Base-by-base conservation (phyloP, 495 filamentous ascomycete genomes). In the Penicillium daleae region DNA sequence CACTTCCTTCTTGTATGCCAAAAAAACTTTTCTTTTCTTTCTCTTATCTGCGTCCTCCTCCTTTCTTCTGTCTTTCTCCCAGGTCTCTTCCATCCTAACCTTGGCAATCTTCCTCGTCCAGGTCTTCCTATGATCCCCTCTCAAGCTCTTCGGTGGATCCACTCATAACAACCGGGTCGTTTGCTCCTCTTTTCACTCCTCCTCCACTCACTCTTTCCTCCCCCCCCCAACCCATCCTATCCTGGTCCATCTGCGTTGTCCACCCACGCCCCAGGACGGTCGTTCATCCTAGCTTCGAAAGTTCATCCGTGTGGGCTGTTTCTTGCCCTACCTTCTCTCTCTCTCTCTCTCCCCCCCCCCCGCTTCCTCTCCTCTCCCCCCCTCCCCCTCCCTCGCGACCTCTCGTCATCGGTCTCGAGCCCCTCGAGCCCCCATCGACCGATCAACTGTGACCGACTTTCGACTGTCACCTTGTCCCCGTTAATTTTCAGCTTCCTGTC, bases 71-170 rank as follows among this genome's bases (percentile, higher is more conserved):
- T n/a, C 9, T n/a, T n/a, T n/a, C 24, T 2, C 31, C 13, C 52
- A 19, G 19, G 22, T 40, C 17, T 17, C 19, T 56, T 56, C 35
- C 54, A 42, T 56, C 54, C 54, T 56, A 39, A 59, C 57, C n/a
- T 52, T 21, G 46, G 57, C 21, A 17, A 37, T 49, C 35, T 48
- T 19, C 37, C 48, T n/a, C 32, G 17, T 21, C 17, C 27, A 33
- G 56, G 55, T 26, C 35, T 57, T 58, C 37, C 48, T 61, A 65
- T 70, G 68, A 65, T 60, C 61, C 62, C 58, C 62, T 62, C 64
- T 61, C 67, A 66, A 70, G 67, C 70, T 72, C 57, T 69, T 72
- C 57, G 63, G 59, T 58, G 70, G 70, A 57, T 48, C 69, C 69
- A 69, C 66, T 68, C 65, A 60, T 65, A 69, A 69, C 66, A 65